Conservation (phyloP, 768 basidiomycete genomes). For the Lactarius hengduanensis region DNA sequence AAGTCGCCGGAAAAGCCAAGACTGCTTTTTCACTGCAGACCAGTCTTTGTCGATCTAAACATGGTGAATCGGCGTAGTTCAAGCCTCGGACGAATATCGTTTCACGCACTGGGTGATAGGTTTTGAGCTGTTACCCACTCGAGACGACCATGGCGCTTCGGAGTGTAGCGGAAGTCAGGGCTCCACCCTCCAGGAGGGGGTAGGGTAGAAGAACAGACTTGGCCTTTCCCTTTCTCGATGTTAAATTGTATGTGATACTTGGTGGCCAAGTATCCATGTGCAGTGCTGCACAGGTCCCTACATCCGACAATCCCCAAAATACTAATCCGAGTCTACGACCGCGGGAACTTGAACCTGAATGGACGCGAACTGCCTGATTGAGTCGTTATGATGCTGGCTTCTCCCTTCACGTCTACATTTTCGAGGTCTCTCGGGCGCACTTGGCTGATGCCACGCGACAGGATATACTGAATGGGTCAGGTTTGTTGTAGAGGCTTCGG, state of each 20-base stretch:
- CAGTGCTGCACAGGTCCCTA: too few relatives aligned
- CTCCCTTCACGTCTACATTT: too few relatives aligned
- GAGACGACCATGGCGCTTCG: slow-evolving; percentile 42
- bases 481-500: too few relatives aligned
- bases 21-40: slow-evolving; percentile 35
- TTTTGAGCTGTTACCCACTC: slow-evolving; percentile 52
- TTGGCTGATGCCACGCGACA: too few relatives aligned
- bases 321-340: too few relatives aligned
- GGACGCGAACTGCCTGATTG: too few relatives aligned
- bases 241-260: neutral
- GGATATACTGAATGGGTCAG: too few relatives aligned
- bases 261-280: slow-evolving; percentile 27
- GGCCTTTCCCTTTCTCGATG: neutral
- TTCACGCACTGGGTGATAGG: slow-evolving; percentile 1
- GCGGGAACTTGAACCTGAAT: too few relatives aligned
- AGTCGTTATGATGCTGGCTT: too few relatives aligned
- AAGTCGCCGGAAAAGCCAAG: slow-evolving; percentile 60
- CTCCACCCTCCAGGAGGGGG: slow-evolving; percentile 45
- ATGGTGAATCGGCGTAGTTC: slow-evolving; percentile 17
- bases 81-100: neutral
- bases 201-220: slow-evolving; percentile 39
- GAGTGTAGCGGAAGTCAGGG: slow-evolving; percentile 57
- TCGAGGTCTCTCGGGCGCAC: too few relatives aligned
- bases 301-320: too few relatives aligned
- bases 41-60: slow-evolving; percentile 36